Evolutionary conservation across 805 yeast genomes (phyloP).

Genomic region (Saturnispora bothae): DNA sequence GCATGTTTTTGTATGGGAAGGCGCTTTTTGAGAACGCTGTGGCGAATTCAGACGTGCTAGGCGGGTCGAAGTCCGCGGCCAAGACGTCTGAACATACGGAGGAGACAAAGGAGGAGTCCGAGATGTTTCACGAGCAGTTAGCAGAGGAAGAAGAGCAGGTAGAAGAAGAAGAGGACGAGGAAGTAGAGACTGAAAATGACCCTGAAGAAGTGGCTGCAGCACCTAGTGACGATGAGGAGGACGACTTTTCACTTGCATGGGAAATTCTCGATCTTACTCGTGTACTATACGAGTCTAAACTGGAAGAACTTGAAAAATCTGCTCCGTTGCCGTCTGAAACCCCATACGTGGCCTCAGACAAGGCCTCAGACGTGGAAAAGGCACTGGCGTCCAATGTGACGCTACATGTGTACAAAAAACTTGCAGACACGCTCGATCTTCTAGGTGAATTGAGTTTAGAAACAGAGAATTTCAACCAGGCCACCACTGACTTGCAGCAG

Average conservation of each 20-base stretch:
- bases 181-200: conserved; percentile 14
- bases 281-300: conserved; percentile 41
- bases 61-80: conserved; percentile 30
- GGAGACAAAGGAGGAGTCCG: conserved; percentile 7
- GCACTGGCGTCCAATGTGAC: background rate
- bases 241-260: conserved; percentile 84
- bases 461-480: conserved; percentile 76
- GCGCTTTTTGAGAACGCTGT: conserved; percentile 73
- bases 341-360: conserved; percentile 18
- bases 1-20: conserved; percentile 67
- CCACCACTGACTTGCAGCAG: conserved; percentile 55
- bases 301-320: conserved; percentile 7
- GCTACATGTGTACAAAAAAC: conserved; percentile 32
- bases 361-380: conserved; percentile 12
- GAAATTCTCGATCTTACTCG: conserved; percentile 74
- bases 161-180: conserved; percentile 24
- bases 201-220: conserved; percentile 17
- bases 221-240: conserved; percentile 35
- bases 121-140: conserved; percentile 28
- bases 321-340: conserved; percentile 2
- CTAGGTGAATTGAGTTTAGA: conserved; percentile 88
- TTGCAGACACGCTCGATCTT: conserved; percentile 67
- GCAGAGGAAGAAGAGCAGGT: conserved; percentile 29
- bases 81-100: conserved; percentile 11
- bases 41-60: conserved; percentile 63